A percentile compares a stretch with the other conserved stretches of the same genome.
Evolutionary conservation across 371 early-diverging fungal species (phyloP).

Genomic region (Rhizomucor pusillus): DNA sequence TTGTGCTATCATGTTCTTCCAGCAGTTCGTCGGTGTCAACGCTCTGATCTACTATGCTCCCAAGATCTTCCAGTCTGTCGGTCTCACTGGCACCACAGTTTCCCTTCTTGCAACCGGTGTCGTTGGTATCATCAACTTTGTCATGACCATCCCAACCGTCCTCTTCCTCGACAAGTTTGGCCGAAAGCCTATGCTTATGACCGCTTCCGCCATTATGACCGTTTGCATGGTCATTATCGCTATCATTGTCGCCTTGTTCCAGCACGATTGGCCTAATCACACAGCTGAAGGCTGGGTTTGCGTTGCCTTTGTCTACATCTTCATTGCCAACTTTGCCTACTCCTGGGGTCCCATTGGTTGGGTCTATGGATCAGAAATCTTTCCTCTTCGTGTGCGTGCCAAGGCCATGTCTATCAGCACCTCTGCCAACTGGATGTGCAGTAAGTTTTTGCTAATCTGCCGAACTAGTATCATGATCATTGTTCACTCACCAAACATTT

Average conservation of each 20-base stretch:
- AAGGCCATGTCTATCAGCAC: constrained; percentile 81
- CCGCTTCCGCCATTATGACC: constrained; percentile 39
- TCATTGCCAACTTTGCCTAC: constrained; percentile 70
- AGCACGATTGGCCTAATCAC: constrained; percentile 36
- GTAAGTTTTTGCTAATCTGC: constrained; percentile 24
- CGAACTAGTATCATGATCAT: too few relatives aligned
- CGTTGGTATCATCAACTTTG: constrained; percentile 69
- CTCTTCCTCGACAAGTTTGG: constrained; percentile 70
- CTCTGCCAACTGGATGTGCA: constrained; percentile 85
- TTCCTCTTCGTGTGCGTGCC: constrained; percentile 65
- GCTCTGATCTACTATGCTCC: constrained; percentile 74
- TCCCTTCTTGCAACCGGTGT: constrained; percentile 67
- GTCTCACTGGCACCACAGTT: constrained; percentile 50
- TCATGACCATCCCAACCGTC: constrained; percentile 56
- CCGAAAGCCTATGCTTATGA: constrained; percentile 49
- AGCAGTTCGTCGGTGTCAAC: constrained; percentile 78
- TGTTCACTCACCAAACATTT: too few relatives aligned
- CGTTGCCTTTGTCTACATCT: constrained; percentile 58
- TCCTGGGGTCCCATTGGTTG: constrained; percentile 84
- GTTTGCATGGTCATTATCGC: constrained; percentile 46
- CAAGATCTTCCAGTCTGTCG: constrained; percentile 65
- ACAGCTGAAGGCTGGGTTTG: constrained; percentile 36
- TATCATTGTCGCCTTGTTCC: constrained; percentile 31
- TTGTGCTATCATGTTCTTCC: constrained; percentile 64
- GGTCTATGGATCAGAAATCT: constrained; percentile 86